phyloP scores from a whole-genome alignment of 176 grass and related monocot genomes.

The Pontederia paniculata region DNA sequence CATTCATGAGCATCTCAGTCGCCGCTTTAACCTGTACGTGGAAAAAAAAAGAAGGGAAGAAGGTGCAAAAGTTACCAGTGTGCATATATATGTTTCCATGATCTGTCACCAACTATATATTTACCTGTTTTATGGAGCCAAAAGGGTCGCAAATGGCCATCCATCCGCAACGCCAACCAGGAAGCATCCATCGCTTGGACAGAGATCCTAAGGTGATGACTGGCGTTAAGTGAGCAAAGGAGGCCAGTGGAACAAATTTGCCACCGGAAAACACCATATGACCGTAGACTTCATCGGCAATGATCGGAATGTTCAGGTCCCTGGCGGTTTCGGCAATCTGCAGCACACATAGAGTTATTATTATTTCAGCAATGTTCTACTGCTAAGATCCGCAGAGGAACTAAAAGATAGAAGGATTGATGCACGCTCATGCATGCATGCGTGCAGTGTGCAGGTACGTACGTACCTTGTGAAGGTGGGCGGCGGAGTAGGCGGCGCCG shows the following conservation, averaged over 20 bases:
- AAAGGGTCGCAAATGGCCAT: conserved; percentile 62
- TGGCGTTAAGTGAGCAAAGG: conserved; percentile 55
- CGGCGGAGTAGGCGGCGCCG: conserved; percentile 38
- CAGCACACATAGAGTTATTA: neutral
- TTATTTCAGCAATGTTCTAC: neutral
- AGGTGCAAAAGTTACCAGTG: neutral
- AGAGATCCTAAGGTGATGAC: conserved; percentile 64
- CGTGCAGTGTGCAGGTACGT: neutral
- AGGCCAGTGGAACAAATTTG: conserved; percentile 61
- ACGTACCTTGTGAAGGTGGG: conserved; percentile 50
- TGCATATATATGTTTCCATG: neutral
- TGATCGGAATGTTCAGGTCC: conserved; percentile 57
- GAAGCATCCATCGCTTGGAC: conserved; percentile 86
- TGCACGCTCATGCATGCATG: neutral
- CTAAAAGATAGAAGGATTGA: neutral
- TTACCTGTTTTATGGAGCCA: conserved; percentile 48
- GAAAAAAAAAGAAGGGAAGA: conserved; percentile 10
- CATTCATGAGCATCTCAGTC: conserved; percentile 76
- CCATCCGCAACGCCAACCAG: conserved; percentile 92
- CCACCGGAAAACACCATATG: conserved; percentile 57
- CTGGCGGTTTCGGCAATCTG: conserved; percentile 75
- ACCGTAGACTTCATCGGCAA: conserved; percentile 79
- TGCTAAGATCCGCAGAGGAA: neutral
- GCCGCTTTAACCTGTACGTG: conserved; percentile 66
- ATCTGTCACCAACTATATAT: neutral